Evolutionary conservation across 2,329 filamentous ascomycete genomes (phyloP).

Genomic region (Colletotrichum tropicicola): DNA sequence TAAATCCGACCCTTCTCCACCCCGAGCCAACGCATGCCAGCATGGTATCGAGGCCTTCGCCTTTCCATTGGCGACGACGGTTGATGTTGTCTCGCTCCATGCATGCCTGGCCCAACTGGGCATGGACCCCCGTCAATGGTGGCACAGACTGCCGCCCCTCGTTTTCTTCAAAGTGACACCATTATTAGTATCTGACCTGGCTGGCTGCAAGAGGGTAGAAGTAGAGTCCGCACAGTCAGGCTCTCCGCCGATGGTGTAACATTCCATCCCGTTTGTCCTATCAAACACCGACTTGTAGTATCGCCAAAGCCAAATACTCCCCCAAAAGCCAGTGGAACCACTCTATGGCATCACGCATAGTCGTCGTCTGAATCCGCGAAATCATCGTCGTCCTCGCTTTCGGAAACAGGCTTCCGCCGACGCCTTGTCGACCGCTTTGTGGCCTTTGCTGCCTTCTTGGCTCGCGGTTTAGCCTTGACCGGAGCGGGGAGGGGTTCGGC

Average conservation of each 20-base stretch:
- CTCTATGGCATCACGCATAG: conserved; percentile 1
- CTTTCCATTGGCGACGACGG: too few species aligned
- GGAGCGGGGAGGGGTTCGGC: conserved; percentile 5
- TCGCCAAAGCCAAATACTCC: background rate
- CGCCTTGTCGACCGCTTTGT: conserved; percentile 22
- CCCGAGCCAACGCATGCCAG: background rate
- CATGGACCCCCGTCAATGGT: background rate
- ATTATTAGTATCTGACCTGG: background rate
- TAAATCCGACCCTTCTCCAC: background rate
- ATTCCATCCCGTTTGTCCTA: too few species aligned
- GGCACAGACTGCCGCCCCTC: background rate
- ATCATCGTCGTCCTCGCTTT: conserved; percentile 25
- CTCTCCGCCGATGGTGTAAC: too few species aligned
- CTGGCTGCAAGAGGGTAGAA: too few species aligned
- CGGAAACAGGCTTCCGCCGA: background rate
- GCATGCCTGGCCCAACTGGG: background rate
- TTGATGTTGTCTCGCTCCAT: too few species aligned
- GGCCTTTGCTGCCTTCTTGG: conserved; percentile 10
- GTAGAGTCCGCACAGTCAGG: too few species aligned
- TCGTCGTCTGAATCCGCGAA: conserved; percentile 22
- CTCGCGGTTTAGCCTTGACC: conserved; percentile 18
- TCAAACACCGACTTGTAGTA: too few species aligned
- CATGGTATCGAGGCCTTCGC: background rate
- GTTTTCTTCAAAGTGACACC: background rate
- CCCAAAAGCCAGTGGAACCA: background rate